Conservation (phyloP, 257 asterid genomes). For the Fraxinus excelsior region DNA sequence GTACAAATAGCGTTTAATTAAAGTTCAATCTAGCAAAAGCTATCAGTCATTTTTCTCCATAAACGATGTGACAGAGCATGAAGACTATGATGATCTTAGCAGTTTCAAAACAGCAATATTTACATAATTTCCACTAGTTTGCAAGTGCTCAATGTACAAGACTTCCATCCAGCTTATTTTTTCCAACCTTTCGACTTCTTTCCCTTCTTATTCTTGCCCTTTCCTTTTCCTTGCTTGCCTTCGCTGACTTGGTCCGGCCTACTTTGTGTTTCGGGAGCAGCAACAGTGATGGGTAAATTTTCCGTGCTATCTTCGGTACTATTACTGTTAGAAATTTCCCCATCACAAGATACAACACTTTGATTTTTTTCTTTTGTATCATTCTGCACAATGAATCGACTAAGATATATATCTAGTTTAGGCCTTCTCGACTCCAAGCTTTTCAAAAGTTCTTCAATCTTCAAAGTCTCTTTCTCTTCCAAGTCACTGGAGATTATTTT, state of each 20-base stretch:
- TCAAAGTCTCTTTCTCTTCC: background rate
- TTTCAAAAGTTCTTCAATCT: constrained; percentile 23
- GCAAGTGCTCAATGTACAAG: background rate
- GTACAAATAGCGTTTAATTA: too few species aligned
- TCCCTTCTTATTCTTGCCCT: background rate
- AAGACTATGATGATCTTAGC: background rate
- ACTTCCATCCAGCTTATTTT: background rate
- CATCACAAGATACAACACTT: background rate
- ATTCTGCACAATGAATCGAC: background rate
- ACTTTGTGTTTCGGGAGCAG: background rate
- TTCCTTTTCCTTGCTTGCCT: background rate
- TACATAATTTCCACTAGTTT: background rate
- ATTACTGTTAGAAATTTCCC: background rate
- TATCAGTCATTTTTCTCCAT: too few species aligned
- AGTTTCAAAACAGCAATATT: background rate
- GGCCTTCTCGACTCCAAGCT: constrained; percentile 24
- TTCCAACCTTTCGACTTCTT: background rate
- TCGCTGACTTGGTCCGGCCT: background rate
- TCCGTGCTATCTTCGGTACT: background rate
- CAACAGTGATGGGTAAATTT: background rate
- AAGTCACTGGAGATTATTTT: constrained; percentile 10
- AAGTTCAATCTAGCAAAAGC: too few species aligned
- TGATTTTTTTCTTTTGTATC: background rate
- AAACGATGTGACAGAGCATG: background rate
- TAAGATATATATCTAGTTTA: constrained; percentile 11